Conservation (phyloP, 805 yeast species). For the Metschnikowia gelsemii region DNA sequence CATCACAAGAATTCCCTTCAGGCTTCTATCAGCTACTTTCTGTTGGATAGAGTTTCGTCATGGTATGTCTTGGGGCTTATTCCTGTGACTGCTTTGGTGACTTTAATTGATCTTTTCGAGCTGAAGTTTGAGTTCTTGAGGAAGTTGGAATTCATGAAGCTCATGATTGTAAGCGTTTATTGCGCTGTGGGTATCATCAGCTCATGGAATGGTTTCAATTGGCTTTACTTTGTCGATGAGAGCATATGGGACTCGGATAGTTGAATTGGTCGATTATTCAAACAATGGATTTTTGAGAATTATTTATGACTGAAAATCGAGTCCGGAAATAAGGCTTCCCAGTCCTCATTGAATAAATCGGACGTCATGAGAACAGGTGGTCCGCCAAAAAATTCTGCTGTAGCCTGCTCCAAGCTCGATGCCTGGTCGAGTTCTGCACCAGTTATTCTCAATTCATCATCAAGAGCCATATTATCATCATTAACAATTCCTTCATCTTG, state of each 20-base stretch:
- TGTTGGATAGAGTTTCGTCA: constrained; percentile 63
- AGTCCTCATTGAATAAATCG: constrained; percentile 46
- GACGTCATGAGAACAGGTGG: constrained; percentile 54
- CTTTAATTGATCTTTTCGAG: constrained; percentile 54
- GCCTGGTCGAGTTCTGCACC: constrained; percentile 7
- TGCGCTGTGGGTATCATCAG: constrained; percentile 82
- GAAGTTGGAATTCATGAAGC: constrained; percentile 67
- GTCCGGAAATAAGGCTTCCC: constrained; percentile 52
- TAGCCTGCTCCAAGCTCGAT: constrained; percentile 23
- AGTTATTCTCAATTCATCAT: constrained; percentile 5
- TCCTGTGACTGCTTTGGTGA: constrained; percentile 53
- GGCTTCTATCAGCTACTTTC: constrained; percentile 28
- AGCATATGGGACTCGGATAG: constrained; percentile 49
- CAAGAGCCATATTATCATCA: background rate
- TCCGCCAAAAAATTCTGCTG: constrained; percentile 47
- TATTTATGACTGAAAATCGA: constrained; percentile 31
- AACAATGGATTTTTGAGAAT: too few relatives aligned
- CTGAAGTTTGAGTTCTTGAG: constrained; percentile 50
- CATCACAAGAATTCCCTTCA: constrained; percentile 20
- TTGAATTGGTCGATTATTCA: background rate
- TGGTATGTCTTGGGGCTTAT: constrained; percentile 66
- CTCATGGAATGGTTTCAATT: constrained; percentile 85
- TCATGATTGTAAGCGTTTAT: constrained; percentile 83
- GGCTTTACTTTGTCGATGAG: constrained; percentile 86
- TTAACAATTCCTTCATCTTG: background rate